phyloP scores from a whole-genome alignment of 345 rosid genomes.

The Gossypium thurberi region DNA sequence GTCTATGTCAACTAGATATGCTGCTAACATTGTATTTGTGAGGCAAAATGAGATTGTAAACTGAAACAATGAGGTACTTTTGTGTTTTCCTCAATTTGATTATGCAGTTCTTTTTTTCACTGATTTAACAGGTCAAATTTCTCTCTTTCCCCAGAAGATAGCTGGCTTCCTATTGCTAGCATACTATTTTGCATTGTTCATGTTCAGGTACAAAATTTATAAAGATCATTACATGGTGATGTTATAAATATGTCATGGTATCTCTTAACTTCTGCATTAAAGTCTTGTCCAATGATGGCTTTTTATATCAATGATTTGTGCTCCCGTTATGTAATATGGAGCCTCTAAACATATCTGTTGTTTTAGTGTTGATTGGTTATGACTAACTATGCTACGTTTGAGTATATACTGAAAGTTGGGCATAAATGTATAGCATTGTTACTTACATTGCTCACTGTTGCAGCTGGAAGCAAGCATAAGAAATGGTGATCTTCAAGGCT shows the following conservation, averaged over 20 bases:
- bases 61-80: not conserved
- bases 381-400: not conserved
- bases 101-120: not conserved
- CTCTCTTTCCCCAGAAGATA: constrained; percentile 77
- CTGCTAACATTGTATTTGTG: not conserved
- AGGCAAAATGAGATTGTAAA: not conserved
- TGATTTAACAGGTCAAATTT: constrained; percentile 57
- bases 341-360: not conserved
- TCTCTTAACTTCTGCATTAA: not conserved
- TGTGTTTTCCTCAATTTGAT: not conserved
- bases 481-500: constrained; percentile 70
- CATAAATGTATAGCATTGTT: not conserved
- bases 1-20: not conserved
- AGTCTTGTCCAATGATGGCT: not conserved
- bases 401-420: not conserved
- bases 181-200: constrained; percentile 74
- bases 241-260: constrained; percentile 2
- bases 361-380: not conserved
- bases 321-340: not conserved
- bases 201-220: constrained; percentile 58
- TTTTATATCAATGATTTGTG: not conserved
- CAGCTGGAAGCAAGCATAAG: constrained; percentile 81
- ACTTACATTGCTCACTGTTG: constrained; percentile 11
- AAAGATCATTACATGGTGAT: not conserved
- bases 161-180: constrained; percentile 94